A percentile compares a stretch with the other conserved stretches of the same genome.
Evolutionary conservation across 306 rosid genomes (phyloP).

Genomic region (Rosa chinensis): DNA sequence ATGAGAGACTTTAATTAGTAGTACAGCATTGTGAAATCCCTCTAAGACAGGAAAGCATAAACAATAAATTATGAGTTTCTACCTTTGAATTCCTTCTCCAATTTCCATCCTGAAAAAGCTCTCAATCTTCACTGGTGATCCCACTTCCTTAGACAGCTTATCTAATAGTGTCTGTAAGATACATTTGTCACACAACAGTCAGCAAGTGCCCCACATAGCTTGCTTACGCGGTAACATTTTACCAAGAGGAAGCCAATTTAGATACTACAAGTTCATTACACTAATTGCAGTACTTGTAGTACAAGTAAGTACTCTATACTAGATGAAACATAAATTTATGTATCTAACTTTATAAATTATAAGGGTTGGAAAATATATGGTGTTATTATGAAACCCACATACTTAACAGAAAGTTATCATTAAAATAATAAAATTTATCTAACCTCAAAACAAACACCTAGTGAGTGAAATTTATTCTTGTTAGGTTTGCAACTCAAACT

Average conservation of each 20-base stretch:
- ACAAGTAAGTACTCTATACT: not conserved
- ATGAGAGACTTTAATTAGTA: not conserved
- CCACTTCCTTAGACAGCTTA: constrained; percentile 78
- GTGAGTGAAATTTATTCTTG: not conserved
- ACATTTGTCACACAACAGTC: constrained; percentile 22
- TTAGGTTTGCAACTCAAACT: not conserved
- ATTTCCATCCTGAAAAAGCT: constrained; percentile 88
- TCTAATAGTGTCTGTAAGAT: constrained; percentile 56
- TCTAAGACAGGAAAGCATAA: not conserved
- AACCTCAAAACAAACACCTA: not conserved
- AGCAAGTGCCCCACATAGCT: not conserved
- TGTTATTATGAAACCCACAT: not conserved
- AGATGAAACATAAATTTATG: not conserved
- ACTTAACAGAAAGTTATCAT: not conserved
- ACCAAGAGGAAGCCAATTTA: not conserved
- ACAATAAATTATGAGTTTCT: constrained; percentile 12
- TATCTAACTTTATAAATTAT: not conserved
- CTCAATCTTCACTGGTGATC: constrained; percentile 76
- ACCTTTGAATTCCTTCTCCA: constrained; percentile 92
- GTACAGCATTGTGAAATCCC: not conserved
- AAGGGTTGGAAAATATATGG: not conserved
- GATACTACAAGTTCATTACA: not conserved
- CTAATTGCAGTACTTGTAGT: not conserved
- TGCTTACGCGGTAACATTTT: not conserved
- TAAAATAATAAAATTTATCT: not conserved